phyloP scores from a whole-genome alignment of 306 rosid species.

The Quercus mongolica region DNA sequence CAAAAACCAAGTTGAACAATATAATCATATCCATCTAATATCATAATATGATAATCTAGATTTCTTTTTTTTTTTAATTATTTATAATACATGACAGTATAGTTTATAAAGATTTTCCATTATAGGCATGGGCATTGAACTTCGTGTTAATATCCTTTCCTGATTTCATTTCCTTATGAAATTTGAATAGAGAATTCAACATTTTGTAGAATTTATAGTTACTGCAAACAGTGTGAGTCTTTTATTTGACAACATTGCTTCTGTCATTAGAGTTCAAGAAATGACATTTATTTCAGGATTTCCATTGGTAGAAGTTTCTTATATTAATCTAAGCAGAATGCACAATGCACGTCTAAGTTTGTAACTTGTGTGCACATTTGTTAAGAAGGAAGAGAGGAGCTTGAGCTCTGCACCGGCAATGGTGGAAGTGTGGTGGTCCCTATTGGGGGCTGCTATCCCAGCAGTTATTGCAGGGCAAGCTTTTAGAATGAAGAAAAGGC shows the following conservation, averaged over 20 bases:
- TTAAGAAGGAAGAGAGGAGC: slow-evolving; percentile 21
- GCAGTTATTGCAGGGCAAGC: slow-evolving; percentile 85
- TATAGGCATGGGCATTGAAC: not conserved
- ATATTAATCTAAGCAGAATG: not conserved
- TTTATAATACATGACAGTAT: not conserved
- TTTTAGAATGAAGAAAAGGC: slow-evolving; percentile 58
- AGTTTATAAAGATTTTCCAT: not conserved
- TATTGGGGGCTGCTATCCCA: slow-evolving; percentile 77
- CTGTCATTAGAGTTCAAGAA: not conserved
- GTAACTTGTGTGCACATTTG: slow-evolving; percentile 1
- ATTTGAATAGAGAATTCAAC: not conserved
- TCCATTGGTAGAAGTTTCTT: not conserved
- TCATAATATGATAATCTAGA: not conserved
- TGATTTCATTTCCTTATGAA: not conserved
- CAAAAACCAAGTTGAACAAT: not conserved
- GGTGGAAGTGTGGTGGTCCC: slow-evolving; percentile 97
- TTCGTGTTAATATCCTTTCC: not conserved
- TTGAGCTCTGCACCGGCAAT: slow-evolving; percentile 32
- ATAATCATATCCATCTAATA: not conserved
- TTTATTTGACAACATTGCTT: not conserved
- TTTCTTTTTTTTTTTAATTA: too few relatives aligned
- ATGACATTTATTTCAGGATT: not conserved
- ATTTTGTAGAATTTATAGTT: not conserved
- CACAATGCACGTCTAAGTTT: not conserved
- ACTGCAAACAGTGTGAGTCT: not conserved